phyloP scores from a whole-genome alignment of 1,284 basidiomycete genomes.

The Sphaerobolus stellatus region DNA sequence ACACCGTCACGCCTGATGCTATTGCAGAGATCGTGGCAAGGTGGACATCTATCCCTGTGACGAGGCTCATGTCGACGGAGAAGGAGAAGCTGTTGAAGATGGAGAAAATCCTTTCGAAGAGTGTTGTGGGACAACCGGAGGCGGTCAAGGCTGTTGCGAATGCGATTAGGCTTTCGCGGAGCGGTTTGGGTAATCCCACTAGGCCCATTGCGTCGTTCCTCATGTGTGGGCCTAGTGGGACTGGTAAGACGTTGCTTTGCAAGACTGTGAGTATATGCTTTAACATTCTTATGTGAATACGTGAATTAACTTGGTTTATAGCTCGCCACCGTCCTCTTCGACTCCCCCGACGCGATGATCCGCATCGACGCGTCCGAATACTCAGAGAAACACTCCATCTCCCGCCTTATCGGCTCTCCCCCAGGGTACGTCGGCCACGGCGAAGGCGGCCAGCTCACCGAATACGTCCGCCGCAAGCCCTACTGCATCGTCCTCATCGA shows the following conservation, averaged over 20 bases:
- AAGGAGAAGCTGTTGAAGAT: slow-evolving; percentile 84
- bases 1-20: slow-evolving; percentile 85
- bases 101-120: slow-evolving; percentile 65
- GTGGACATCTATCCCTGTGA: slow-evolving; percentile 91
- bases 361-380: slow-evolving; percentile 92
- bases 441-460: slow-evolving; percentile 86
- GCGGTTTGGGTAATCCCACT: slow-evolving; percentile 80
- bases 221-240: slow-evolving; percentile 91
- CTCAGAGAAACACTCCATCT: slow-evolving; percentile 91
- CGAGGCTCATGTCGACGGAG: slow-evolving; percentile 73
- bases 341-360: slow-evolving; percentile 88
- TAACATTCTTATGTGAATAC: slow-evolving; percentile 12
- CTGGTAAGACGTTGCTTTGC: slow-evolving; percentile 83
- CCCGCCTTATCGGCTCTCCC: slow-evolving; percentile 86
- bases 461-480: slow-evolving; percentile 87
- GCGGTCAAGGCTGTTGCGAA: slow-evolving; percentile 89
- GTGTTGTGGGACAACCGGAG: slow-evolving; percentile 84
- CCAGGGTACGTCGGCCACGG: slow-evolving; percentile 93
- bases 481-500: slow-evolving; percentile 81
- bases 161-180: slow-evolving; percentile 87
- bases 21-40: slow-evolving; percentile 89
- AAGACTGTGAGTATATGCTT: slow-evolving; percentile 70
- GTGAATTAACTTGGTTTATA: slow-evolving; percentile 31
- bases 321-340: slow-evolving; percentile 86
- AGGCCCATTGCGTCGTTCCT: slow-evolving; percentile 92